These are phyloP conservation scores for Moelleriella libera DNA, from an alignment of 2,329 filamentous ascomycete genomes.

Conservation along the genomic window DNA sequence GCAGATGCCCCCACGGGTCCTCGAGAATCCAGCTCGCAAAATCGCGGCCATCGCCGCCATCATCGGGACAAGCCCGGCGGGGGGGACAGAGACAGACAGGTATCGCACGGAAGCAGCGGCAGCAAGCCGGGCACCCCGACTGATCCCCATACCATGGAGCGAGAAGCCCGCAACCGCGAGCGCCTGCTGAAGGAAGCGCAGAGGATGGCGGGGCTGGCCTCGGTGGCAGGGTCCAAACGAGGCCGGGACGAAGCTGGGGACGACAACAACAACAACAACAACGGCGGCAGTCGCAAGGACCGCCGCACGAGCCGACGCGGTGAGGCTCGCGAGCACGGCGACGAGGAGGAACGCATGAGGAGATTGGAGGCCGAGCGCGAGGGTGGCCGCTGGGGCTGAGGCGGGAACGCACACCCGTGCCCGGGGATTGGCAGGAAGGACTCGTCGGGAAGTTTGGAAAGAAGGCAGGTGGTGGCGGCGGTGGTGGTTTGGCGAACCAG, in stretches of 20 bases:
- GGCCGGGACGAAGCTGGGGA: conserved; percentile 22
- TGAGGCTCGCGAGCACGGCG: conserved; percentile 30
- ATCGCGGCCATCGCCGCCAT: conserved; percentile 3
- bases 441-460: neutral
- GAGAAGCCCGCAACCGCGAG: conserved; percentile 52
- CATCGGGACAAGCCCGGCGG: conserved; percentile 9
- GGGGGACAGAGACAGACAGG: conserved; percentile 17
- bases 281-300: conserved; percentile 19
- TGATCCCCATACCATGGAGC: conserved; percentile 56
- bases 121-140: conserved; percentile 14
- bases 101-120: conserved; percentile 9
- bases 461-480: too few relatives aligned
- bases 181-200: conserved; percentile 55
- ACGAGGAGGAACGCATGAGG: conserved; percentile 38
- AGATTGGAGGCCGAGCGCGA: conserved; percentile 47
- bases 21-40: conserved; percentile 11
- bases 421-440: neutral
- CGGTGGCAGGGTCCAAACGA: conserved; percentile 33
- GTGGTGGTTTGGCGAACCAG: too few relatives aligned
- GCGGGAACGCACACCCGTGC: neutral
- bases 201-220: conserved; percentile 40
- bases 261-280: conserved; percentile 9
- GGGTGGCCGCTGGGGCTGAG: conserved; percentile 30
- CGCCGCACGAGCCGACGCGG: conserved; percentile 27
- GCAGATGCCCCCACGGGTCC: conserved; percentile 4